phyloP scores from a whole-genome alignment of 192 early-diverging fungal species.

The Coemansia sp. region DNA sequence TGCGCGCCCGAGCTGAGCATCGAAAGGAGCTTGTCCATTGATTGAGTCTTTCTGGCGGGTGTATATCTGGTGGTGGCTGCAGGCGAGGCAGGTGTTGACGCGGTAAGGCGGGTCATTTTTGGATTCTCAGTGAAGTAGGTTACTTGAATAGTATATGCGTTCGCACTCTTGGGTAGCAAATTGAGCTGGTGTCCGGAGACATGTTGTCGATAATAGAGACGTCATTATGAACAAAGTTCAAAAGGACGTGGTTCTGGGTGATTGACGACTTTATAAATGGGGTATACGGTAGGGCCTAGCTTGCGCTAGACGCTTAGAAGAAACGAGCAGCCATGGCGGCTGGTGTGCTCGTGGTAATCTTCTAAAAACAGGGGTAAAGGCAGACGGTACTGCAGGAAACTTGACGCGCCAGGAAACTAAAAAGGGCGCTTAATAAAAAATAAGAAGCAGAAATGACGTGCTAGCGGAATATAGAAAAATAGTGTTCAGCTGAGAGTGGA shows the following conservation, averaged over 20 bases:
- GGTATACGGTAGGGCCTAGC: constrained; percentile 28
- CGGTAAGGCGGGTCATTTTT: constrained; percentile 38
- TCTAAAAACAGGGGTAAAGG: constrained; percentile 34
- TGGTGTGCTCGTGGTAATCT: constrained; percentile 41
- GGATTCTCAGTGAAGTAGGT: constrained; percentile 31
- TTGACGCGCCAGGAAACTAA: constrained; percentile 24
- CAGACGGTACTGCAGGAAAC: constrained; percentile 18
- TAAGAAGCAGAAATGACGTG: neutral
- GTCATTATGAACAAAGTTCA: constrained; percentile 55
- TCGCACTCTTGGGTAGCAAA: constrained; percentile 41
- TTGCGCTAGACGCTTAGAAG: constrained; percentile 52
- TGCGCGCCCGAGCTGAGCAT: constrained; percentile 28
- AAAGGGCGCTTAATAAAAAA: constrained; percentile 31
- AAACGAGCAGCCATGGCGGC: constrained; percentile 55
- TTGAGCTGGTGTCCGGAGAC: constrained; percentile 49
- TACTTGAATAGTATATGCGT: constrained; percentile 54
- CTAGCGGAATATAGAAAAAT: constrained; percentile 1
- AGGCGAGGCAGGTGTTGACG: constrained; percentile 28
- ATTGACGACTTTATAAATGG: constrained; percentile 16
- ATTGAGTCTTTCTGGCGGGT: constrained; percentile 21
- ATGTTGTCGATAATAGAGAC: constrained; percentile 36
- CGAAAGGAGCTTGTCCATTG: constrained; percentile 49
- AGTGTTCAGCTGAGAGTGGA: constrained; percentile 4
- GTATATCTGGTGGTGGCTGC: constrained; percentile 17
- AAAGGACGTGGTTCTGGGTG: constrained; percentile 22